phyloP scores from a whole-genome alignment of 768 basidiomycete genomes.

The Boletellus emodensis region DNA sequence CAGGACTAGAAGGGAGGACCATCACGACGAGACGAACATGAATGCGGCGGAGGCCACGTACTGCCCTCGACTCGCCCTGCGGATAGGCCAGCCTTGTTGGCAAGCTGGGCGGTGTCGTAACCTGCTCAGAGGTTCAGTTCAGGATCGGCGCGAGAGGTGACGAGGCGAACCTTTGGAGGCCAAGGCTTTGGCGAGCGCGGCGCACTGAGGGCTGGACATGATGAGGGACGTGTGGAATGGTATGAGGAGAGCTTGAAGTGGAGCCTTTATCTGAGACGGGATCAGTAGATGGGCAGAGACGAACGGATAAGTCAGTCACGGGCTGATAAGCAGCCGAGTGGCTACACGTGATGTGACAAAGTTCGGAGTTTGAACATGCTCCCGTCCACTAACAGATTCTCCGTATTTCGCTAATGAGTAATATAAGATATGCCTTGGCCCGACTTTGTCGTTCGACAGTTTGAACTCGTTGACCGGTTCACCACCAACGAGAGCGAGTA shows the following conservation, averaged over 20 bases:
- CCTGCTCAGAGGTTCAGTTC: conserved; percentile 4
- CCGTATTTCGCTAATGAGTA: too few species aligned
- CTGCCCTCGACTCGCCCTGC: conserved; percentile 52
- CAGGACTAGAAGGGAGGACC: conserved; percentile 40
- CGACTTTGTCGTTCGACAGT: too few species aligned
- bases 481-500: too few species aligned
- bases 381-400: too few species aligned
- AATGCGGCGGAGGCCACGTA: conserved; percentile 28
- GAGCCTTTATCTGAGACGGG: conserved; percentile 10
- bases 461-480: too few species aligned
- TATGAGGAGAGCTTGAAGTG: background rate
- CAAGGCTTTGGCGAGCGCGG: conserved; percentile 54
- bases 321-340: background rate
- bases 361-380: too few species aligned
- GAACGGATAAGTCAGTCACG: conserved; percentile 6
- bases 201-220: conserved; percentile 47
- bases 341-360: too few species aligned
- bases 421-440: too few species aligned
- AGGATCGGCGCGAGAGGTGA: background rate
- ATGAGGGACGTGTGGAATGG: conserved; percentile 40
- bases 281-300: conserved; percentile 13
- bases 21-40: background rate
- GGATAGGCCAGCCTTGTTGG: conserved; percentile 36
- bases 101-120: conserved; percentile 34
- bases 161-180: conserved; percentile 39